phyloP scores from a whole-genome alignment of 495 filamentous ascomycete genomes.

The Daldinia decipiens region DNA sequence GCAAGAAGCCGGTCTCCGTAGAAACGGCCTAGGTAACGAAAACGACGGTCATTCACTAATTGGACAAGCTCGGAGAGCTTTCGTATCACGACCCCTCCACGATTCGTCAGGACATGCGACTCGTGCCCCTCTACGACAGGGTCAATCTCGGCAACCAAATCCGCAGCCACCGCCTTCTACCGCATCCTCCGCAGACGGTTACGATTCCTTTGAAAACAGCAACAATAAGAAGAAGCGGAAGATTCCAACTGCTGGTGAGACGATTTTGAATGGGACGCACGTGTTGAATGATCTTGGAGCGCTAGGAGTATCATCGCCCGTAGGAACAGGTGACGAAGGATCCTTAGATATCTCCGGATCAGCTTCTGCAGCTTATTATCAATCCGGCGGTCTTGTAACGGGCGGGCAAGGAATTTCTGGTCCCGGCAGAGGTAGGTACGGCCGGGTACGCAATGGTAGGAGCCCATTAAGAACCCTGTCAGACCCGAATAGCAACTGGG shows the following conservation, averaged over 20 bases:
- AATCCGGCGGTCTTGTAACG: constrained; percentile 50
- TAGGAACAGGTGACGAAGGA: constrained; percentile 46
- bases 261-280: constrained; percentile 64
- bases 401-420: constrained; percentile 76
- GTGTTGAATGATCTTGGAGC: constrained; percentile 56
- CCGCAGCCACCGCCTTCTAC: constrained; percentile 60
- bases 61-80: constrained; percentile 43
- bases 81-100: constrained; percentile 40
- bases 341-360: constrained; percentile 52
- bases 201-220: constrained; percentile 97
- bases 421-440: constrained; percentile 81
- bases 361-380: constrained; percentile 49
- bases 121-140: constrained; percentile 43
- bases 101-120: constrained; percentile 42
- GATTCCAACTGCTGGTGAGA: constrained; percentile 85
- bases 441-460: constrained; percentile 70
- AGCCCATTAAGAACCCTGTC: constrained; percentile 69
- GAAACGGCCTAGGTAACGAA: constrained; percentile 49
- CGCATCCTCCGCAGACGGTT: constrained; percentile 78
- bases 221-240: constrained; percentile 99
- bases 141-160: constrained; percentile 55
- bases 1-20: constrained; percentile 41
- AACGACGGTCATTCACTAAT: constrained; percentile 53
- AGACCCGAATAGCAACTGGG: constrained; percentile 65
- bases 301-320: constrained; percentile 38